Base-by-base conservation (phyloP, 2,329 filamentous ascomycete species). In the Pseudocercospora crystallina region DNA sequence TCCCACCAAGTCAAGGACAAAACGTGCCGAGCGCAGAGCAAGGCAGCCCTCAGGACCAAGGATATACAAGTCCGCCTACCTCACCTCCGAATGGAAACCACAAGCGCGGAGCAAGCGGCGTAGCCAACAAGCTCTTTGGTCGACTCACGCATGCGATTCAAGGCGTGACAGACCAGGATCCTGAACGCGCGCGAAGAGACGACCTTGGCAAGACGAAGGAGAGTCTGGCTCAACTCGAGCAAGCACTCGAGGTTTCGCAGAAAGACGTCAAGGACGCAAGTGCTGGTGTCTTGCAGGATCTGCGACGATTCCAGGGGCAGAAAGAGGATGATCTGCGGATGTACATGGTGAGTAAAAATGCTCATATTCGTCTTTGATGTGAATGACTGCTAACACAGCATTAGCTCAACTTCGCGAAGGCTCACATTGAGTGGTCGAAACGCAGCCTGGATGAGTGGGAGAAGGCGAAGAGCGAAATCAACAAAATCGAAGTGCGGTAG, bases 151-250 rank as follows among this genome's bases (percentile, higher is more conserved):
- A 99, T 72, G 94, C 94, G 0, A 90, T 97, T 31, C 90, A 97
- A 65, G 94, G 94, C 3, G 92, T 97, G 63, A 92, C 94, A 1
- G 94, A 99, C 68, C 89, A 95, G 36, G 94, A 99, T 66, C 94
- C 94, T 0, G 94, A 99, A 73, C 81, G 91, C 57, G 96, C 91
- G 37, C 81, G 94, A 46, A 82, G 94, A 47, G 94, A 99, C 69
- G 87, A 90, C 57, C 96, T 99, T 61, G 91, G 92, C 34, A 97
- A 96, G 78, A 99, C 94, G 1, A 85, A 86, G 58, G 94, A 99
- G 72, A 89, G 85, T 51, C 84, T 99, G 56, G 80, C 76, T 11
- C 81, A 96, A 75, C 79, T 99, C 45, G 91, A 97, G 71, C 90
- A 95, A 75, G 94, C 94, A 1, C 81, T 96, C 51, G 82, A 90